Evolutionary conservation across 2,329 filamentous ascomycete genomes (phyloP), one percentile per base, ranked within the genome.

Genomic region (Dryadomyces quercivorus): DNA sequence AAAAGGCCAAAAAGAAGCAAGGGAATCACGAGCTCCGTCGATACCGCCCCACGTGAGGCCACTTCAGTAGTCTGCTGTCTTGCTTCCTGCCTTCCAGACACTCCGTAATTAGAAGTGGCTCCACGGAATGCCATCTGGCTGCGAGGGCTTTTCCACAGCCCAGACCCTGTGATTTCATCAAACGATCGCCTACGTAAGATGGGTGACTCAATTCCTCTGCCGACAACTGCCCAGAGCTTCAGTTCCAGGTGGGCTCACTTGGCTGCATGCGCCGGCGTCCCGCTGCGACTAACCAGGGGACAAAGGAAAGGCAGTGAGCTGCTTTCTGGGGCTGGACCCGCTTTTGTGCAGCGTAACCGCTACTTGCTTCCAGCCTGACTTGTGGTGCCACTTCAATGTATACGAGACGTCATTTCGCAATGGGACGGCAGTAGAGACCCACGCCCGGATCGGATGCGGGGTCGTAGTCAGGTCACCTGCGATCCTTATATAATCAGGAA

Each of bases 11-110:
- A n/a, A n/a, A 44, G 40, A n/a, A 15, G 40, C 42, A 15, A 45
- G 22, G 20, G 15, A 45, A 42, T 31, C 46, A 49, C 42, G 44
- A 52, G 49, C 47, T 40, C 42, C 16, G 18, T 34, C 34, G 26
- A 40, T n/a, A 45, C 31, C 42, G 20, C 52, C 51, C 55, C 55
- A 56, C 55, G 47, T 56, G 40, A 53, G 51, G 42, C 51, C 55
- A 56, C 45, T 53, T 53, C 15, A 8, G 36, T 15, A n/a, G 31
- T 34, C 20, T n/a, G 21, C 45, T 20, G 18, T 26, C 21, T 12
- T 42, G n/a, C n/a, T 12, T 22, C 48, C 18, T 44, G n/a, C 16
- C 48, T 40, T 26, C 12, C 21, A 31, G 26, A 31, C 26, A 5
- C 20, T 48, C 45, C 26, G 3, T 10, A 9, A 13, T 10, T 18